Percentiles rank a stretch among this genome's conserved stretches.
phyloP scores from a whole-genome alignment of 2,329 filamentous ascomycete species.

The Bipolaris cookei region DNA sequence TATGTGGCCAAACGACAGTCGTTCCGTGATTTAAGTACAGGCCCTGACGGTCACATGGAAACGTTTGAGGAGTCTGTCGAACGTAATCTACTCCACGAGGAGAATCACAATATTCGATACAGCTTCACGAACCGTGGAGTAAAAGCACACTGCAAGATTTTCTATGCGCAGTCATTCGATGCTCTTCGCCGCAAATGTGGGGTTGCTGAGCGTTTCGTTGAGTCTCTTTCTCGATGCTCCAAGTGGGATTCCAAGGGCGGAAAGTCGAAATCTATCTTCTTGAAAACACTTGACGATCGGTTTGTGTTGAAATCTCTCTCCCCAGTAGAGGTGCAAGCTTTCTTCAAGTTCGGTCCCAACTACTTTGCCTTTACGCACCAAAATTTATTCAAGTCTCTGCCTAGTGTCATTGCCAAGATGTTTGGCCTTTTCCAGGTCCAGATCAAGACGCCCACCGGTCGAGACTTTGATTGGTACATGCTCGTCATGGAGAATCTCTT shows the following conservation, averaged over 20 bases:
- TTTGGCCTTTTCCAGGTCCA: constrained; percentile 96
- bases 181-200: constrained; percentile 91
- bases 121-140: constrained; percentile 94
- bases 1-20: constrained; percentile 80
- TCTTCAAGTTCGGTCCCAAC: constrained; percentile 91
- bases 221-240: constrained; percentile 90
- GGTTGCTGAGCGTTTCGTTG: constrained; percentile 89
- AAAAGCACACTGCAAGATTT: constrained; percentile 96
- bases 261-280: constrained; percentile 95
- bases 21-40: constrained; percentile 58
- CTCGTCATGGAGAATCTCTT: constrained; percentile 98
- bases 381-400: constrained; percentile 88
- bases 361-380: constrained; percentile 99
- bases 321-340: constrained; percentile 89
- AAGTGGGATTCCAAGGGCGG: constrained; percentile 99
- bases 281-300: constrained; percentile 94
- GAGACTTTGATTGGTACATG: constrained; percentile 92
- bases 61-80: constrained; percentile 75
- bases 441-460: constrained; percentile 94
- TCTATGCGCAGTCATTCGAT: constrained; percentile 98
- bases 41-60: constrained; percentile 26
- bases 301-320: constrained; percentile 92
- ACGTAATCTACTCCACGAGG: constrained; percentile 80
- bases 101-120: constrained; percentile 93
- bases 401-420: constrained; percentile 98